These are phyloP conservation scores for Lentinula boryana DNA, from an alignment of 768 basidiomycete species.

Conservation along the genomic window DNA sequence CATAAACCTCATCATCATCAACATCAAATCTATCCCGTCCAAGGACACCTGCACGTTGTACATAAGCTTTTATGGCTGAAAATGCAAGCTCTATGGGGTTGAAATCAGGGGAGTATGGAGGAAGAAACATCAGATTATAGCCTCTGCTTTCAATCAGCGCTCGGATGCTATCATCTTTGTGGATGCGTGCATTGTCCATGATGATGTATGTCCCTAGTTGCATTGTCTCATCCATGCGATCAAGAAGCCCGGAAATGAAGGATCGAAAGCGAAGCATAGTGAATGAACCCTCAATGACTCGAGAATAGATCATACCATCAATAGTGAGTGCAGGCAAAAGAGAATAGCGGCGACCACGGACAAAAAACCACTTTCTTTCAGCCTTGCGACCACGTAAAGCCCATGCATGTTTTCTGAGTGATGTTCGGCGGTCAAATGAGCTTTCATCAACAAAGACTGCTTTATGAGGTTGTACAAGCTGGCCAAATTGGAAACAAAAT, in stretches of 20 bases:
- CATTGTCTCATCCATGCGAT: slow-evolving; percentile 24
- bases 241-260: slow-evolving; percentile 21
- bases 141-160: slow-evolving; percentile 18
- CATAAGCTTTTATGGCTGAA: slow-evolving; percentile 12
- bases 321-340: slow-evolving; percentile 26
- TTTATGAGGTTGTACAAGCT: not conserved
- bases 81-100: slow-evolving; percentile 22
- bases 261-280: slow-evolving; percentile 13
- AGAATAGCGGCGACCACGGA: slow-evolving; percentile 9
- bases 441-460: slow-evolving; percentile 4
- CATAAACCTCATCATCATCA: slow-evolving; percentile 7
- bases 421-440: not conserved
- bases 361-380: not conserved
- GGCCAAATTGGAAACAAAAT: slow-evolving; percentile 8
- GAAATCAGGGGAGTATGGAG: slow-evolving; percentile 21
- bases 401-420: not conserved
- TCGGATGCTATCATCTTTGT: slow-evolving; percentile 18
- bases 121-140: slow-evolving; percentile 14
- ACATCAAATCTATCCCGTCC: not conserved
- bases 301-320: slow-evolving; percentile 7
- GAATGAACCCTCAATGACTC: slow-evolving; percentile 18
- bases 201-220: slow-evolving; percentile 22
- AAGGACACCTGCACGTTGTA: slow-evolving; percentile 9
- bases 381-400: not conserved
- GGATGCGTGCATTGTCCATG: slow-evolving; percentile 30